A percentile compares a stretch with the other conserved stretches of the same genome.
These are phyloP conservation scores for Candida tetrigidarum DNA, from an alignment of 1,139 yeast genomes.

Conservation along the genomic window DNA sequence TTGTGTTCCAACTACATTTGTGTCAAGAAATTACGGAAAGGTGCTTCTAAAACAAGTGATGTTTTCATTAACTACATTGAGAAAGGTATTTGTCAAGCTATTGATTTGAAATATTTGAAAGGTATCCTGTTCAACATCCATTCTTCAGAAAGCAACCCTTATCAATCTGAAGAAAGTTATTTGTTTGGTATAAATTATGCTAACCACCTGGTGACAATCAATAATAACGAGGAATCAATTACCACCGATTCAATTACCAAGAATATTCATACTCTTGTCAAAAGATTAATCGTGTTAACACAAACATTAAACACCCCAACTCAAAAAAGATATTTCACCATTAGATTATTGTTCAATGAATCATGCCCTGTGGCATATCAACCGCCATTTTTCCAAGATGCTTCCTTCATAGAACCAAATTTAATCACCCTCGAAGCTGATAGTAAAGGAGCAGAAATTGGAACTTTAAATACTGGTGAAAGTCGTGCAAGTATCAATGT, in stretches of 20 bases:
- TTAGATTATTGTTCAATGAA: slow-evolving; percentile 53
- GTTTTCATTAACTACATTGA: slow-evolving; percentile 54
- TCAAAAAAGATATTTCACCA: slow-evolving; percentile 40
- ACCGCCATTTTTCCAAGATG: slow-evolving; percentile 49
- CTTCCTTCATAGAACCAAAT: slow-evolving; percentile 22
- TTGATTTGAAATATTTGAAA: slow-evolving; percentile 42
- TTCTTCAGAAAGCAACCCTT: slow-evolving; percentile 39
- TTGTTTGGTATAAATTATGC: slow-evolving; percentile 49
- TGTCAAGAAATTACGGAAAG: slow-evolving; percentile 49
- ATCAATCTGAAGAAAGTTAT: slow-evolving; percentile 49
- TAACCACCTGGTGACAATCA: slow-evolving; percentile 9
- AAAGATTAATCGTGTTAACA: slow-evolving; percentile 52
- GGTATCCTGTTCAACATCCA: slow-evolving; percentile 48
- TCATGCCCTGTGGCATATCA: slow-evolving; percentile 49
- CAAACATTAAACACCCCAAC: slow-evolving; percentile 57
- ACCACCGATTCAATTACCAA: slow-evolving; percentile 33
- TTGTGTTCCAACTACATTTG: slow-evolving; percentile 31
- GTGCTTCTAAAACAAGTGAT: slow-evolving; percentile 29
- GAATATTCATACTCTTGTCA: slow-evolving; percentile 32
- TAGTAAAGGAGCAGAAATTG: slow-evolving; percentile 12
- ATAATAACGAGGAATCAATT: slow-evolving; percentile 7
- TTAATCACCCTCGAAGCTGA: slow-evolving; percentile 18
- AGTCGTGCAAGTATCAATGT: slow-evolving; percentile 12
- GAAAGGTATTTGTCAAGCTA: slow-evolving; percentile 48
- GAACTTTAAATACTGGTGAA: slow-evolving; percentile 15